Evolutionary conservation across 2,329 filamentous ascomycete genomes (phyloP), one percentile per base, ranked within the genome.

Genomic region (Penicillium crustosum): DNA sequence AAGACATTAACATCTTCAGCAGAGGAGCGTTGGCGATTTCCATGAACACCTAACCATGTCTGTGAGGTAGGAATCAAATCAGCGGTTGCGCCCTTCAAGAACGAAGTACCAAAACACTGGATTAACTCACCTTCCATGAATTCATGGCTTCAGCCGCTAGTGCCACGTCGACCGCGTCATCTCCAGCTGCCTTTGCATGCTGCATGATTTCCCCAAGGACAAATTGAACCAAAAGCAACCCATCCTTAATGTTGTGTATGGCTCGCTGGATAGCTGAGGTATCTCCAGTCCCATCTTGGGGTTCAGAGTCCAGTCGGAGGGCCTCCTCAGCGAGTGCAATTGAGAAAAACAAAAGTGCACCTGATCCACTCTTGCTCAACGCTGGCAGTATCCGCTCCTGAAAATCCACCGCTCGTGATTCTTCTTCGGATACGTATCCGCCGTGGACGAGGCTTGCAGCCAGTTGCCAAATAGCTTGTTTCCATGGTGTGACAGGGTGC

Each of bases 241-340:
- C 75, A 68, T 77, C 74, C 35, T 66, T 64, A 38, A 72, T 65
- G 59, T 77, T 78, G n/a, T 41, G 42, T 41, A 58, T 41, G 3
- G 61, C 63, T 59, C 54, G 61, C 59, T 50, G 68, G 41, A 65
- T 49, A 25, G 49, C 53, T 5, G 60, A 47, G 4, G n/a, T 27
- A 2, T 55, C 50, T 25, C 52, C 59, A 17, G 53, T 38, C 12
- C 60, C 43, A n/a, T 61, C 59, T 6, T 63, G 58, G 25, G 65
- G 59, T 25, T 66, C 62, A 5, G 56, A 52, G 8, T 67, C 64
- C 1, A 65, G 45, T n/a, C 64, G 53, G 13, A 61, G 45, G n/a
- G 72, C 69, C 50, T 77, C 77, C 61, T 79, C 77, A 4, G 73
- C 75, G 15, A 79, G 61, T 8, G 72, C 73, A 29, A 73, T 72